These are phyloP conservation scores for Linum tenue DNA, from an alignment of 345 rosid genomes.

Conservation along the genomic window DNA sequence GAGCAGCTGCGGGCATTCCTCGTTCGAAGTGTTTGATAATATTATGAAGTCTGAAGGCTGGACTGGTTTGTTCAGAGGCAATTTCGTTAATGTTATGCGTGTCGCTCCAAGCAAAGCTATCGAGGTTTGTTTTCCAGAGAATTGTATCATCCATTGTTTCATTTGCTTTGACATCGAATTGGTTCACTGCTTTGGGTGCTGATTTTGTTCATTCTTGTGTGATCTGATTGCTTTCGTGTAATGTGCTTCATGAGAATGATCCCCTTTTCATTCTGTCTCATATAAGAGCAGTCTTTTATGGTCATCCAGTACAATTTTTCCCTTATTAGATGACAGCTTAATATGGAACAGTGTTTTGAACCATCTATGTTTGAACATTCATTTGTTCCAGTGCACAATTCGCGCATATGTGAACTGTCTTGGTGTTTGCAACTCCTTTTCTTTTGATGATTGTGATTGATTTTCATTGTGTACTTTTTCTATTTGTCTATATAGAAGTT, in stretches of 20 bases:
- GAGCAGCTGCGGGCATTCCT: constrained; percentile 65
- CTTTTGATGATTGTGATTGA: neutral
- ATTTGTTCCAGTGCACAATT: neutral
- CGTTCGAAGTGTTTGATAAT: constrained; percentile 55
- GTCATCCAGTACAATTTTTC: too few species aligned
- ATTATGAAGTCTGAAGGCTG: constrained; percentile 90
- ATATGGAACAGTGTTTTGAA: too few species aligned
- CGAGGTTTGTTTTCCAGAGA: constrained; percentile 42
- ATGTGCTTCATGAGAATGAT: too few species aligned
- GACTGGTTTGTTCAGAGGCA: constrained; percentile 93
- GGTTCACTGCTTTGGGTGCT: neutral
- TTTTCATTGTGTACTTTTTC: neutral
- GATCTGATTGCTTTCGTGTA: too few species aligned
- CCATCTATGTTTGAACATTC: neutral
- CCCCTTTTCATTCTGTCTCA: too few species aligned
- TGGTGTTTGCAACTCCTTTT: neutral
- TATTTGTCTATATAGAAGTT: neutral
- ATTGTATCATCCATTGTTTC: neutral
- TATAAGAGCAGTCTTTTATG: too few species aligned
- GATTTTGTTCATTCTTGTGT: neutral
- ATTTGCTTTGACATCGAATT: neutral
- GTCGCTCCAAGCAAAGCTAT: constrained; percentile 97
- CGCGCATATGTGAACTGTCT: neutral
- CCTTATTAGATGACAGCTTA: too few species aligned
- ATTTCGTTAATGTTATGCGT: constrained; percentile 87